Evolutionary conservation across 805 yeast genomes (phyloP), one percentile per base, ranked within the genome.

Genomic region (Isabelozyma rhagii): DNA sequence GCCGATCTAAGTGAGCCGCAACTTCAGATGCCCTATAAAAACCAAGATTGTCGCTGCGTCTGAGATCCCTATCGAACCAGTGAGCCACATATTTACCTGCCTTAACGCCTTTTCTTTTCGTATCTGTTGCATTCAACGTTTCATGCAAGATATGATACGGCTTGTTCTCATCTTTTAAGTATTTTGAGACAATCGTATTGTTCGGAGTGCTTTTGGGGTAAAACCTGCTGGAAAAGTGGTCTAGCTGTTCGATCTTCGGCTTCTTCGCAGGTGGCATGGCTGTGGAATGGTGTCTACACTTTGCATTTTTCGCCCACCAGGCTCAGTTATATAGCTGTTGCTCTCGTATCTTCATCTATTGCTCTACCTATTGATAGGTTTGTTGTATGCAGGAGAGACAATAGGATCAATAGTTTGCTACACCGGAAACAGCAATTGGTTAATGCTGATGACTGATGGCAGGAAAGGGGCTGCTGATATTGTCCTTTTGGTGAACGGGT

Each of bases 1-100:
- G 72, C 4, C 67, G 61, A 3, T 59, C 55, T 28, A 52, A 44
- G n/a, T 58, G 48, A 15, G 55, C 47, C 2, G 75, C 75, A 8
- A 61, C 51, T 18, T 66, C 51, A 39, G 72, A 55, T 1, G 79
- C 78, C 14, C 64, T 52, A 11, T 52, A 59, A 39, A 80, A 62
- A 0, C 74, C 78, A 1, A 60, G 62, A 54, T 80, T 80, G 55
- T 80, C 82, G 8, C 57, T 60, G 7, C 71, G 48, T 43, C 84
- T 62, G 27, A 80, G 60, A 53, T 81, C 85, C 38, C 71, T 66
- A 14, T 75, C 58, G 47, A 80, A 78, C 72, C 81, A 70, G 57
- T 78, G 82, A 15, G 76, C 70, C 11, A 74, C 63, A 25, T 56
- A 55, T n/a, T 55, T 63, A 28, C 54, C 53, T 14, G 49, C 29